A percentile compares a stretch with the other conserved stretches of the same genome.
Conservation (phyloP, 225 moss, liverwort and hornwort species). For the Bryoerythrophyllum caledonicum region DNA sequence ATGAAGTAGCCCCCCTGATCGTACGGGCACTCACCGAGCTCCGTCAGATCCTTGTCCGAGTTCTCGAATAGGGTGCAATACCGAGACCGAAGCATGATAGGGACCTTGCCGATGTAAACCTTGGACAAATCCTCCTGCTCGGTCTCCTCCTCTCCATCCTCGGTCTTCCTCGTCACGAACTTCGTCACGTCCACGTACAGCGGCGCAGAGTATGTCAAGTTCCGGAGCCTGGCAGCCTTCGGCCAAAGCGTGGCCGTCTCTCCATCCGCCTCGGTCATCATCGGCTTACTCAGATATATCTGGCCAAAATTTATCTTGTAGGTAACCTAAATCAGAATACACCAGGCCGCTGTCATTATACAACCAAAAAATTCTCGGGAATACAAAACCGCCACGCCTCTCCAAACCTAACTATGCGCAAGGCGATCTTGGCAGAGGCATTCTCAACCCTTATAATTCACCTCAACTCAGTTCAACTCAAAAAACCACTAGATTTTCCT, state of each 20-base stretch:
- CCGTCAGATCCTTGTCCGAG: constrained; percentile 96
- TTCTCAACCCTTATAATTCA: no score
- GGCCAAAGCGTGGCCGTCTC: constrained; percentile 99
- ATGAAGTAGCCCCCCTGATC: constrained; percentile 99
- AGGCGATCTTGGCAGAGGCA: no score
- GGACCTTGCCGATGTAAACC: constrained; percentile 99
- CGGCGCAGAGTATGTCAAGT: constrained; percentile 96
- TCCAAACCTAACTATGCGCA: not conserved
- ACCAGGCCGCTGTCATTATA: constrained; percentile 24
- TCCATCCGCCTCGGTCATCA: constrained; percentile 99
- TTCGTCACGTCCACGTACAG: constrained; percentile 97
- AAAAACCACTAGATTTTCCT: no score
- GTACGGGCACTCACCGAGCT: constrained; percentile 99
- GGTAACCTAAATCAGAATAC: constrained; percentile 57
- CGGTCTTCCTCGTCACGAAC: constrained; percentile 80
- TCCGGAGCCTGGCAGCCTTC: constrained; percentile 95
- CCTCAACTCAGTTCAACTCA: no score
- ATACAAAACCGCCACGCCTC: not conserved
- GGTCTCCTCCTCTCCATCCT: constrained; percentile 86
- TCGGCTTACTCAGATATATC: constrained; percentile 96
- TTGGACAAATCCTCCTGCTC: constrained; percentile 95
- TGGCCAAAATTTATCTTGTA: constrained; percentile 99
- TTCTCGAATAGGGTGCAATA: constrained; percentile 96
- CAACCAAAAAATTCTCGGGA: not conserved
- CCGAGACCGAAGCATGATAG: constrained; percentile 95